Conservation (phyloP, 192 early-diverging fungal species). For the Spizellomyces sp. region DNA sequence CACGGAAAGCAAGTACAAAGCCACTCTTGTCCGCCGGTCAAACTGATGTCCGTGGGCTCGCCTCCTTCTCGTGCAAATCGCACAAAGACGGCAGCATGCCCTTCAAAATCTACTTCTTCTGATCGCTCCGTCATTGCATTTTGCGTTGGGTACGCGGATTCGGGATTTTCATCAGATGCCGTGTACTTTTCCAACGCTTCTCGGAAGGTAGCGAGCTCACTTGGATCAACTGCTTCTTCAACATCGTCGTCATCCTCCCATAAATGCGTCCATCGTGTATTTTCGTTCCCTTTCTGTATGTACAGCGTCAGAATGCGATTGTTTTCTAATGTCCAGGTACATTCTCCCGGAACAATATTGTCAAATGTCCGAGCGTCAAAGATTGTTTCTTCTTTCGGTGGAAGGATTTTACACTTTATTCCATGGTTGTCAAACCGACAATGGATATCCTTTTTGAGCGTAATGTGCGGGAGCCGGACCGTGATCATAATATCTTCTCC, state of each 20-base stretch:
- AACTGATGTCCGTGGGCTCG: slow-evolving; percentile 3
- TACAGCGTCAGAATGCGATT: slow-evolving; percentile 30
- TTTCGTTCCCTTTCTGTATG: slow-evolving; percentile 19
- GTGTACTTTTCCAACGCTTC: slow-evolving; percentile 38
- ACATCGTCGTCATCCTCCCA: slow-evolving; percentile 30
- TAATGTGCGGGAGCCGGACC: slow-evolving; percentile 3
- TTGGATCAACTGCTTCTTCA: slow-evolving; percentile 30
- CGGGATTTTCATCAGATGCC: slow-evolving; percentile 5
- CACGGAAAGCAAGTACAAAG: slow-evolving; percentile 14
- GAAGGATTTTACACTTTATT: slow-evolving; percentile 1
- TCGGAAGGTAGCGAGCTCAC: slow-evolving; percentile 13
- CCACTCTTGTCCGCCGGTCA: slow-evolving; percentile 18
- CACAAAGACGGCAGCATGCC: slow-evolving; percentile 3
- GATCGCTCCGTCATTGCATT: slow-evolving; percentile 29
- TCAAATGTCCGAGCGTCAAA: slow-evolving; percentile 17
- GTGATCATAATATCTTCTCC: slow-evolving; percentile 19
- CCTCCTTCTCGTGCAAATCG: slow-evolving; percentile 6
- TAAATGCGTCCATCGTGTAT: slow-evolving; percentile 30
- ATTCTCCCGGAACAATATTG: slow-evolving; percentile 28
- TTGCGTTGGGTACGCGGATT: slow-evolving; percentile 1
- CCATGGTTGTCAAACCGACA: background rate
- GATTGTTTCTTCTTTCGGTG: slow-evolving; percentile 12
- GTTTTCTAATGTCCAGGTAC: slow-evolving; percentile 37
- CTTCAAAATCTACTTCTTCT: slow-evolving; percentile 42
- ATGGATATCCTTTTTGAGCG: slow-evolving; percentile 7